Percentiles rank a stretch among this genome's conserved stretches.
Conservation (phyloP, 495 filamentous ascomycete genomes). For the Entonaema liquescens region DNA sequence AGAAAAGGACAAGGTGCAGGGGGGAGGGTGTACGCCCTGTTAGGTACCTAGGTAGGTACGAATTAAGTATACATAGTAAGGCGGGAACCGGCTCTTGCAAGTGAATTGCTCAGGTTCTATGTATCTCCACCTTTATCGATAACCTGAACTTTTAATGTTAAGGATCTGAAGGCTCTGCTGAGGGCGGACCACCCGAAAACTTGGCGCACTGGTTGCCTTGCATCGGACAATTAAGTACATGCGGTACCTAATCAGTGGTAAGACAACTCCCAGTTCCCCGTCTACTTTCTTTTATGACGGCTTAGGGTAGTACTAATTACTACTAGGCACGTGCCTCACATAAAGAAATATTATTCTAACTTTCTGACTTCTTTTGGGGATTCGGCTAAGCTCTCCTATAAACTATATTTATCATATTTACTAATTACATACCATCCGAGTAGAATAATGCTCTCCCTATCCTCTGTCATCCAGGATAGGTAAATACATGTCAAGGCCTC, state of each 20-base stretch:
- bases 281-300: conserved; percentile 4
- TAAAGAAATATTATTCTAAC: not conserved
- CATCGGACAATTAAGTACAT: conserved; percentile 41
- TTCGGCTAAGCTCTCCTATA: too few species aligned
- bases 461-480: not conserved
- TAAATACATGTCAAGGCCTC: not conserved
- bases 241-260: conserved; percentile 6
- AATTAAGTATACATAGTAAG: too few species aligned
- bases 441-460: too few species aligned
- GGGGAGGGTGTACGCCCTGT: too few species aligned
- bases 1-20: not conserved
- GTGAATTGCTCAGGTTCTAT: too few species aligned
- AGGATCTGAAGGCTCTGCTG: conserved; percentile 6
- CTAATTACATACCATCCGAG: too few species aligned
- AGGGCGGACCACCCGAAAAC: conserved; percentile 4
- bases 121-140: too few species aligned
- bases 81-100: too few species aligned
- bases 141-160: too few species aligned
- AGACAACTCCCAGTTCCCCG: conserved; percentile 9
- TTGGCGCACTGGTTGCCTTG: conserved; percentile 30
- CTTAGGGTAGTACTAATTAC: not conserved
- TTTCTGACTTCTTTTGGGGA: too few species aligned
- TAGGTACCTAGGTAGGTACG: too few species aligned
- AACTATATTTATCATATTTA: too few species aligned
- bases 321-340: conserved; percentile 11